Evolutionary conservation across 345 rosid species (phyloP).

Genomic region (Gossypioides kirkii): DNA sequence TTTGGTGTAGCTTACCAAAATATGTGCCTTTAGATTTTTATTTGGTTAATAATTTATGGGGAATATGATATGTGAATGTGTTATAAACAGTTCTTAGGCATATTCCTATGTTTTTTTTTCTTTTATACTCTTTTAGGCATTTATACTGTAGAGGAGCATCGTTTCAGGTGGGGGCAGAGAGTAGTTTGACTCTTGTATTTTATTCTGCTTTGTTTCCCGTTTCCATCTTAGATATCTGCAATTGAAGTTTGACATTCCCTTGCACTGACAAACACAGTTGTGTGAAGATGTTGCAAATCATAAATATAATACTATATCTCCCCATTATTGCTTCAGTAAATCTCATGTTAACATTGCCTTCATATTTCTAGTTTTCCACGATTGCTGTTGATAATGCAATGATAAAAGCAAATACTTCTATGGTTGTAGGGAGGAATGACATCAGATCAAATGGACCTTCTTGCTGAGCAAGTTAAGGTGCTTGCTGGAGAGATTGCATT

Average conservation of each 20-base stretch:
- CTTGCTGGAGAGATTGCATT: conserved; percentile 98
- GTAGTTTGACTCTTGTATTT: not conserved
- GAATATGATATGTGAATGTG: not conserved
- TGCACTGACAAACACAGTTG: no score
- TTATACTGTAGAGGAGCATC: not conserved
- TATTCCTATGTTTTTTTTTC: not conserved
- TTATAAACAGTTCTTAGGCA: not conserved
- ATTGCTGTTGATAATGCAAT: not conserved
- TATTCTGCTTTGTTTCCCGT: not conserved
- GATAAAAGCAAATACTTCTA: not conserved
- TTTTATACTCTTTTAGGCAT: not conserved
- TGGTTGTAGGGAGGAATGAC: conserved; percentile 61
- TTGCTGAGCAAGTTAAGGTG: conserved; percentile 97
- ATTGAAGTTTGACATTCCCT: no score
- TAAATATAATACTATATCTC: no score
- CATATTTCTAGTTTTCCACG: not conserved
- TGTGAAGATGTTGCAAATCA: no score
- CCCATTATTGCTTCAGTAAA: no score
- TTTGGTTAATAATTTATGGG: not conserved
- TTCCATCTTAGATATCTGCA: not conserved
- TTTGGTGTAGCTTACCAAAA: not conserved
- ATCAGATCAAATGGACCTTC: conserved; percentile 93
- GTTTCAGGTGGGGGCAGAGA: not conserved
- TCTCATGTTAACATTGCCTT: not conserved
- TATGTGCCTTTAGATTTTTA: not conserved